phyloP scores from a whole-genome alignment of 192 early-diverging fungal species.

The Lobulomyces angularis region DNA sequence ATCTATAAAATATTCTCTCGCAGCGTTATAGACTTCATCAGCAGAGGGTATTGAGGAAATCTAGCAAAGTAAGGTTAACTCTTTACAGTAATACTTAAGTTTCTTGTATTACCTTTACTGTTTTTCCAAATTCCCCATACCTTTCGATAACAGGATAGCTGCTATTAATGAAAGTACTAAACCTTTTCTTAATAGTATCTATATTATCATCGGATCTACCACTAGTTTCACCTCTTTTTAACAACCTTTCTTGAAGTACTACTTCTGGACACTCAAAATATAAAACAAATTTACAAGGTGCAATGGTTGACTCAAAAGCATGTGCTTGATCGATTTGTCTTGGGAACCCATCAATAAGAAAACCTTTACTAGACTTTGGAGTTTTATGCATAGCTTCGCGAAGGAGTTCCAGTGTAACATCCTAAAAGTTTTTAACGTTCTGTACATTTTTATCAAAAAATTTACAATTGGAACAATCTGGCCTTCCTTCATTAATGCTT shows the following conservation, averaged over 20 bases:
- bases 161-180: constrained; percentile 24
- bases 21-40: too few species aligned
- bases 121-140: too few species aligned
- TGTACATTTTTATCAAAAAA: neutral
- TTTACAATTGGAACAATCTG: constrained; percentile 8
- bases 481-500: constrained; percentile 12
- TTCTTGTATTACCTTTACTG: too few species aligned
- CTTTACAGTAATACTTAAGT: too few species aligned
- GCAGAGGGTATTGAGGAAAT: too few species aligned
- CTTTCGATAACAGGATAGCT: constrained; percentile 32
- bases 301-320: constrained; percentile 23
- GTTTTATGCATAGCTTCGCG: constrained; percentile 1
- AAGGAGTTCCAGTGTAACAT: neutral
- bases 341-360: constrained; percentile 14
- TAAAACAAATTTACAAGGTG: constrained; percentile 26
- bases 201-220: constrained; percentile 48
- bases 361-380: constrained; percentile 3
- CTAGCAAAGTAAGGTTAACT: too few species aligned
- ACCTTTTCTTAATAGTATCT: constrained; percentile 38
- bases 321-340: constrained; percentile 11
- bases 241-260: constrained; percentile 27
- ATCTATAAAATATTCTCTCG: too few species aligned
- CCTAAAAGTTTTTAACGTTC: neutral
- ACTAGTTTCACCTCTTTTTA: constrained; percentile 46
- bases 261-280: constrained; percentile 40